These are phyloP conservation scores for Dothideomycetes sp. DNA, from an alignment of 2,329 filamentous ascomycete genomes.

Conservation along the genomic window DNA sequence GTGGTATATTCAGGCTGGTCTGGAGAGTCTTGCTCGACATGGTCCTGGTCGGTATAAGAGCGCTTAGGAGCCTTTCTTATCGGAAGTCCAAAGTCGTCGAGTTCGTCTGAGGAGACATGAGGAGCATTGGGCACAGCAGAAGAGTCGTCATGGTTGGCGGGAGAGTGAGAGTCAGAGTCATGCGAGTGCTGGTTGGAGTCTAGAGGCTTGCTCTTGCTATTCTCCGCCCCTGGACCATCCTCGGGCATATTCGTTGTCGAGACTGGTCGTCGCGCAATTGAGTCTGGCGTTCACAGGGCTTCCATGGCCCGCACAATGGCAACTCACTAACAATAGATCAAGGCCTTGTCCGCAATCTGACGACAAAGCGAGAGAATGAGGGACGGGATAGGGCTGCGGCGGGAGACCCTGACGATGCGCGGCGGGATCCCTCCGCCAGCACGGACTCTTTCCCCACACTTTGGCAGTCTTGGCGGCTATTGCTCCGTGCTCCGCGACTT, in stretches of 20 bases:
- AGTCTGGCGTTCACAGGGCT: neutral
- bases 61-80: slow-evolving; percentile 19
- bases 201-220: neutral
- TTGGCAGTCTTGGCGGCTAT: no score
- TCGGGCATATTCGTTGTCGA: neutral
- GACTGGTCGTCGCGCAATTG: neutral
- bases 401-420: neutral
- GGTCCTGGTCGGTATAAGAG: slow-evolving; percentile 14
- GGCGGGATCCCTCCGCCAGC: no score
- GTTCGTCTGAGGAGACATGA: neutral
- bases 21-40: neutral
- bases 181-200: no score
- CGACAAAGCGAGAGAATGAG: neutral
- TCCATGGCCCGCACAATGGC: neutral
- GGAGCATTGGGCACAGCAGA: neutral
- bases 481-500: no score
- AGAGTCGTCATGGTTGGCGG: no score
- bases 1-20: no score
- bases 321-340: neutral
- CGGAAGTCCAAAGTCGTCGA: slow-evolving; percentile 28
- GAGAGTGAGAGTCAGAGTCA: neutral
- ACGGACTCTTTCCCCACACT: no score
- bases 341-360: neutral
- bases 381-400: neutral
- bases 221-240: neutral